A percentile compares a stretch with the other conserved stretches of the same genome.
phyloP scores from a whole-genome alignment of 805 yeast species.

The Schizosaccharomyces lindneri region DNA sequence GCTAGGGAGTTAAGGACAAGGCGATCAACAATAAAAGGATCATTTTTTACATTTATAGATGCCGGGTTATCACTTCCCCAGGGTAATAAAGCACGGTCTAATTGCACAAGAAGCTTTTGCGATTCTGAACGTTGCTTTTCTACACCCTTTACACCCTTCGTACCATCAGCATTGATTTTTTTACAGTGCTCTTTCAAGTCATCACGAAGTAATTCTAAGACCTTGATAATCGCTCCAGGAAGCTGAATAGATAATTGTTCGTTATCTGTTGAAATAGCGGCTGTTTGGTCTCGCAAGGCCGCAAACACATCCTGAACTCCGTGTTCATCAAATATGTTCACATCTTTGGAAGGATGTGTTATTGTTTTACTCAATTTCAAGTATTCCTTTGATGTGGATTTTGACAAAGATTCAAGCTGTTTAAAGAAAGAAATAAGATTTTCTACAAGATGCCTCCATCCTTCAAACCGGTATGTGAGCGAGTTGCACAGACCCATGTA shows the following conservation, averaged over 20 bases:
- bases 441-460: constrained; percentile 16
- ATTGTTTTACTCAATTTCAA: neutral
- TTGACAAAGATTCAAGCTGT: neutral
- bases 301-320: neutral
- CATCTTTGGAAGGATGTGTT: neutral
- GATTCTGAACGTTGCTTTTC: constrained; percentile 16
- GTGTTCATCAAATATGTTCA: neutral
- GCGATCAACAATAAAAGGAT: constrained; percentile 25
- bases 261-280: neutral
- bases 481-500: neutral
- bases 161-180: constrained; percentile 16
- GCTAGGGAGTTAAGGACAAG: constrained; percentile 16
- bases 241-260: neutral
- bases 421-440: constrained; percentile 1
- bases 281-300: neutral
- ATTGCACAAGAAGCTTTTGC: constrained; percentile 18
- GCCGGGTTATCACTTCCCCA: neutral
- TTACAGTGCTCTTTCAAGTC: constrained; percentile 22
- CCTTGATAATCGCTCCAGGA: neutral
- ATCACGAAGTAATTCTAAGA: constrained; percentile 16
- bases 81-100: constrained; percentile 9
- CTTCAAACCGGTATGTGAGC: constrained; percentile 13
- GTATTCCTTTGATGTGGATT: neutral
- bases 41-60: constrained; percentile 10
- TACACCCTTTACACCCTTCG: constrained; percentile 17